A percentile compares a stretch with the other conserved stretches of the same genome.
These are phyloP conservation scores for Trametes gibbosa DNA, from an alignment of 768 basidiomycete genomes.

Conservation along the genomic window DNA sequence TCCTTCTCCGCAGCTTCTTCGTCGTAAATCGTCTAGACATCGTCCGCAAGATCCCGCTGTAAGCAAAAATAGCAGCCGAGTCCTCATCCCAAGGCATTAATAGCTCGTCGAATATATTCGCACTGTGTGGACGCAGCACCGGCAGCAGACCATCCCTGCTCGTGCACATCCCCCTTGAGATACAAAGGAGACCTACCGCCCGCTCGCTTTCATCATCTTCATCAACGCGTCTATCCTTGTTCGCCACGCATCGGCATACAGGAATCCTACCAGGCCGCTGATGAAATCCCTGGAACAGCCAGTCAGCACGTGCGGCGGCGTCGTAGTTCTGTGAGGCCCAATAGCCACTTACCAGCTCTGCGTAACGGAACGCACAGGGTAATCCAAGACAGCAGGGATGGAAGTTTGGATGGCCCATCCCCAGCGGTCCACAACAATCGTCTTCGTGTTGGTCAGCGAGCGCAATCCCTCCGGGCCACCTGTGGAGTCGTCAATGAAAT, in stretches of 20 bases:
- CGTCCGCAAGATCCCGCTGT: background rate
- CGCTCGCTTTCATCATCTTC: conserved; percentile 38
- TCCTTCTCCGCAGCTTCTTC: background rate
- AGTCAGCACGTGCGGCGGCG: background rate
- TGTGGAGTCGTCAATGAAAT: conserved; percentile 27
- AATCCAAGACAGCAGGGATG: conserved; percentile 85
- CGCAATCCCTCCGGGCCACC: conserved; percentile 94
- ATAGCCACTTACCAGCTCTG: conserved; percentile 64
- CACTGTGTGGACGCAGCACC: conserved; percentile 4
- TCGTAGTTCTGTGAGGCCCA: background rate
- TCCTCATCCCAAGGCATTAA: conserved; percentile 8
- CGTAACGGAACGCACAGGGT: conserved; percentile 72
- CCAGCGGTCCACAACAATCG: conserved; percentile 83
- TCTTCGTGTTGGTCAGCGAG: conserved; percentile 84
- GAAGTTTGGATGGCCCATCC: conserved; percentile 78
- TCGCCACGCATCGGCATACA: conserved; percentile 51
- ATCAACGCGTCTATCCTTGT: conserved; percentile 40
- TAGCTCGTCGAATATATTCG: conserved; percentile 16
- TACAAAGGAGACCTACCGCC: conserved; percentile 22
- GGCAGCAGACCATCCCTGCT: background rate
- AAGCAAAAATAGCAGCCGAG: background rate
- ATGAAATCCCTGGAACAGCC: conserved; percentile 44
- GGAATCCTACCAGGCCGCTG: conserved; percentile 44
- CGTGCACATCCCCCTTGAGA: background rate
- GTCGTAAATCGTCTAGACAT: background rate